phyloP scores from a whole-genome alignment of 2,329 filamentous ascomycete genomes.

The Pseudogymnoascus sp. region DNA sequence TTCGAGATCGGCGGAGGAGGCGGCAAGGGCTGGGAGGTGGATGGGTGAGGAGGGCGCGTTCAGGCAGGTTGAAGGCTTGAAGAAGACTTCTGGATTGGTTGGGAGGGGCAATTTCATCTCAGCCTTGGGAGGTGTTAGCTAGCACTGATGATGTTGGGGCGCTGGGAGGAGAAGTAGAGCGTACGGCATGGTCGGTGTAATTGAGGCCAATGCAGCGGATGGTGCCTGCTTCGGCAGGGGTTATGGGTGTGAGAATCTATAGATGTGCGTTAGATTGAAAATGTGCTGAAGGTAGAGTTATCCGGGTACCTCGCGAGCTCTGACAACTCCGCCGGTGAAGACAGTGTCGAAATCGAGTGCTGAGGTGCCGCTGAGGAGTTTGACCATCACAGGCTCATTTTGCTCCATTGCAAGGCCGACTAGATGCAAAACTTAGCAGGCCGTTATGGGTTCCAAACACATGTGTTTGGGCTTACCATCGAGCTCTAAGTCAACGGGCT shows the following conservation, averaged over 20 bases:
- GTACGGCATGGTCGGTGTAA: constrained; percentile 29
- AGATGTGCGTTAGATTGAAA: constrained; percentile 20
- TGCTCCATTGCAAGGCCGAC: constrained; percentile 18
- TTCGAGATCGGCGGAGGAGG: constrained; percentile 40
- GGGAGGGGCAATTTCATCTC: constrained; percentile 48
- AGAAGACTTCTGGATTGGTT: constrained; percentile 48
- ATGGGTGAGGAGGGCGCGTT: constrained; percentile 47
- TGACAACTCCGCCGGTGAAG: constrained; percentile 18
- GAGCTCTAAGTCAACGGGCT: constrained; percentile 19
- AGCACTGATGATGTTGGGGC: background rate
- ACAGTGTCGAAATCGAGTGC: constrained; percentile 24
- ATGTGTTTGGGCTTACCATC: constrained; percentile 3
- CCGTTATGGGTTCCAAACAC: background rate
- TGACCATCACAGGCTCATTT: constrained; percentile 15
- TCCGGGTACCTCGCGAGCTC: constrained; percentile 26
- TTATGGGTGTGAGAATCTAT: constrained; percentile 43
- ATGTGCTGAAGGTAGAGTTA: constrained; percentile 27
- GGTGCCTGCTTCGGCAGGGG: constrained; percentile 43
- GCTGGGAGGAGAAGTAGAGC: background rate
- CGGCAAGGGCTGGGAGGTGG: constrained; percentile 44
- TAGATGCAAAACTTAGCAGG: background rate
- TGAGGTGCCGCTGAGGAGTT: constrained; percentile 18
- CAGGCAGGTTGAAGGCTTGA: constrained; percentile 49
- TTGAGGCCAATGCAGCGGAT: constrained; percentile 55
- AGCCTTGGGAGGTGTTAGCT: constrained; percentile 34